Evolutionary conservation across 164 flowering plant species (phyloP), one percentile per base, ranked within the genome.

Genomic region (Taxillus chinensis): DNA sequence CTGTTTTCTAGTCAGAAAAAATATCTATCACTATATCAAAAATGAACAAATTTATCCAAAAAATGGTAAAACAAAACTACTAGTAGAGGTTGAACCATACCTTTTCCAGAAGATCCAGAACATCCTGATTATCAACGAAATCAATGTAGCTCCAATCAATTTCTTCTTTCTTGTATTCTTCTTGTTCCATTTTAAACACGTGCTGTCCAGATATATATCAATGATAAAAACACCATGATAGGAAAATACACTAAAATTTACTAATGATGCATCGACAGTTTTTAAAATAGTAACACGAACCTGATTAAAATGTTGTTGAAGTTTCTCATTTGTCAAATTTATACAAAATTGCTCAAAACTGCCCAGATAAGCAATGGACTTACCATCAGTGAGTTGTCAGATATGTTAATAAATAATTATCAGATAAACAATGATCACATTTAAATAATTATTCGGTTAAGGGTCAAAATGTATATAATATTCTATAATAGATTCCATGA

Each of bases 271-370:
- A 27, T 27, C 27, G 27, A 27, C 27, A 27, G 27, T 27, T 27
- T 0, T 27, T 27, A 27, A 27, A 27, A 27, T 27, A 27, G 27
- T 27, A 27, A 11, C 51, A 48, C 51, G 4, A 40, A 57, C 59
- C 59, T 57, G 59, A 57, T 57, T 57, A 57, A 57, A 57, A 57
- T 57, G 59, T 11, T 57, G 59, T 13, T 57, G 59, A 13, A 57
- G 59, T 57, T 57, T 57, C 59, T 57, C 59, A 55, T 55, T 55
- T 17, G 58, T 55, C 58, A 55, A 16, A 55, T 55, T 55, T 5
- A 55, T 55, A 16, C 59, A 57, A 57, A 57, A 57, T 57, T 57
- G 59, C 15, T 57, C 59, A 14, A 57, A 57, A 38, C 59, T 57
- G 59, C 59, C 37, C 43, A 57, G 43, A 37, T 57, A 5, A 57